Conservation (phyloP, 148 eudicot species). For the Cornus kousa region DNA sequence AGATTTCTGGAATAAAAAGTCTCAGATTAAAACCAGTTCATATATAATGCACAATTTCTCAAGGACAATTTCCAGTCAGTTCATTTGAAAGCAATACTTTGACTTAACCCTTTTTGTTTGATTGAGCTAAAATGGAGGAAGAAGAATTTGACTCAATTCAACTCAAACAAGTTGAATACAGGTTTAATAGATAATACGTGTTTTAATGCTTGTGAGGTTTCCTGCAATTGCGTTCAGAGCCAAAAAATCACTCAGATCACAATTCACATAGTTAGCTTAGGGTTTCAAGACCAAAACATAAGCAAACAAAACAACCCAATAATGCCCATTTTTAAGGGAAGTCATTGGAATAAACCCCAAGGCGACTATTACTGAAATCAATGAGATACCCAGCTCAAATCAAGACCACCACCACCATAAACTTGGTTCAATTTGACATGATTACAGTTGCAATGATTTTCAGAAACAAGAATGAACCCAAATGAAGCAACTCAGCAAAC, state of each 20-base stretch:
- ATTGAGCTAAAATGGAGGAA: too few species aligned
- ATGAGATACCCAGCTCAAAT: slow-evolving; percentile 15
- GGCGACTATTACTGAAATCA: slow-evolving; percentile 23
- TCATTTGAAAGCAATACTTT: not conserved
- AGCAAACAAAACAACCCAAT: slow-evolving; percentile 44
- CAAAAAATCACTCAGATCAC: slow-evolving; percentile 55
- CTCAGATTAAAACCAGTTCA: not conserved
- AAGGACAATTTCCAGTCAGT: slow-evolving; percentile 1
- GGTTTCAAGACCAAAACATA: slow-evolving; percentile 37
- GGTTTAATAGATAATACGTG: not conserved
- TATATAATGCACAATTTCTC: not conserved
- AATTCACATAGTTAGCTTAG: slow-evolving; percentile 24
- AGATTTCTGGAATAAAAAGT: slow-evolving; percentile 16
- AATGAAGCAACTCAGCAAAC: not conserved
- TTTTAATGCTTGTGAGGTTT: slow-evolving; percentile 34
- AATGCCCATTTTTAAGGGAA: slow-evolving; percentile 44
- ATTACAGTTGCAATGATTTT: slow-evolving; percentile 13
- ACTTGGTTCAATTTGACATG: slow-evolving; percentile 6
- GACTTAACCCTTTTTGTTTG: not conserved
- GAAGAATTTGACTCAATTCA: not conserved
- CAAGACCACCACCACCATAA: slow-evolving; percentile 19
- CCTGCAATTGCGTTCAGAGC: slow-evolving; percentile 72
- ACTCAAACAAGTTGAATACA: not conserved
- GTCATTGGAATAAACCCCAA: slow-evolving; percentile 28
- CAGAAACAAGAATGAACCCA: slow-evolving; percentile 10